These are phyloP conservation scores for Teunomyces funiuensis DNA, from an alignment of 805 yeast genomes.

Conservation along the genomic window DNA sequence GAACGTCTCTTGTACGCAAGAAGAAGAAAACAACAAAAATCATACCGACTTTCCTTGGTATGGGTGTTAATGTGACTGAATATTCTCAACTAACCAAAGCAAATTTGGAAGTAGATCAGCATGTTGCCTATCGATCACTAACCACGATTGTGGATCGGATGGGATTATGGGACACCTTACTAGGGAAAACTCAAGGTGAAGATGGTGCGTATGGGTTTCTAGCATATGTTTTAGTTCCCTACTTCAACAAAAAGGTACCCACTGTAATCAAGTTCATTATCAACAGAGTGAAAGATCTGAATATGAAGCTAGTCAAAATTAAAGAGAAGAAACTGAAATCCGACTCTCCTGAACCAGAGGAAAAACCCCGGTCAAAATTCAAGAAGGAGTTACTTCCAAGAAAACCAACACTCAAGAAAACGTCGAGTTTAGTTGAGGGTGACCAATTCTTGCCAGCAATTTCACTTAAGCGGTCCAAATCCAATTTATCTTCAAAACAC, in stretches of 20 bases:
- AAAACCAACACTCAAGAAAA: constrained; percentile 17
- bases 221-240: constrained; percentile 54
- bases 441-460: constrained; percentile 32
- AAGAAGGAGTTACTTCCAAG: constrained; percentile 12
- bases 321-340: constrained; percentile 7
- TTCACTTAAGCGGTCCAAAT: constrained; percentile 39
- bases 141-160: constrained; percentile 52
- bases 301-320: constrained; percentile 25
- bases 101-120: constrained; percentile 22
- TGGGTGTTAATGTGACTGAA: constrained; percentile 26
- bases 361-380: constrained; percentile 12
- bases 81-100: constrained; percentile 5
- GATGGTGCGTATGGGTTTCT: constrained; percentile 45
- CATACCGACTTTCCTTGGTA: constrained; percentile 44
- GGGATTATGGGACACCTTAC: constrained; percentile 52
- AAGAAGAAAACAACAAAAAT: constrained; percentile 25
- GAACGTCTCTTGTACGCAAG: constrained; percentile 21
- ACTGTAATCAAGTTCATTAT: constrained; percentile 44
- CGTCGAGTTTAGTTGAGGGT: constrained; percentile 16
- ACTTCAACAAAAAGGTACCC: constrained; percentile 50
- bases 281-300: constrained; percentile 49
- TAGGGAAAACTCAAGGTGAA: constrained; percentile 28
- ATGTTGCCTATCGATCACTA: constrained; percentile 24
- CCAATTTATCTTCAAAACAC: constrained; percentile 39
- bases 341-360: constrained; percentile 1